These are phyloP conservation scores for Fimicolochytrium jonesii DNA, from an alignment of 192 early-diverging fungal genomes.

Conservation along the genomic window DNA sequence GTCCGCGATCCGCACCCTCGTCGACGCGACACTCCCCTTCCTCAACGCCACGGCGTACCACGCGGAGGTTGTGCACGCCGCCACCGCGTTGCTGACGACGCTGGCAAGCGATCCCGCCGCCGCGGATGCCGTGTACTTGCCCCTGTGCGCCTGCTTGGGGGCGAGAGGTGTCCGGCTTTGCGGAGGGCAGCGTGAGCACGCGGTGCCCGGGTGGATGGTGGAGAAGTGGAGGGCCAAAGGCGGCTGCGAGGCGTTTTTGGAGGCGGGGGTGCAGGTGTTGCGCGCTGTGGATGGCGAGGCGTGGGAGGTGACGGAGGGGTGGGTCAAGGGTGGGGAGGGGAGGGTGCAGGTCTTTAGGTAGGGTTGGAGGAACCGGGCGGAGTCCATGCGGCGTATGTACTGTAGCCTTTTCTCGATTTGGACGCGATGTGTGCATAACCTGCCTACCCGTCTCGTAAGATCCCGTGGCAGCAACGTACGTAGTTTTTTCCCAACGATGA, in stretches of 20 bases:
- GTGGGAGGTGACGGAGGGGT: too few relatives aligned
- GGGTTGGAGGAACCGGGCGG: too few relatives aligned
- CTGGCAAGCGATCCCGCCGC: neutral
- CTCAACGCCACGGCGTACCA: slow-evolving; percentile 4
- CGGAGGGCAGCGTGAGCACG: neutral
- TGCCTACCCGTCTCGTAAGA: too few relatives aligned
- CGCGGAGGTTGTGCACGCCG: neutral
- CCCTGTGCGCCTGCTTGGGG: neutral
- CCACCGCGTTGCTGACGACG: neutral
- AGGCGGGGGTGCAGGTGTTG: neutral
- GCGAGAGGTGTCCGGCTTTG: neutral
- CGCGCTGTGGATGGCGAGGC: neutral
- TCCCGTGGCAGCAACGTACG: too few relatives aligned
- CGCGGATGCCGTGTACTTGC: slow-evolving; percentile 5
- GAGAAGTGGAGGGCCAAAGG: neutral
- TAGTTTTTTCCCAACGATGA: too few relatives aligned
- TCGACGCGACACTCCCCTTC: slow-evolving; percentile 4
- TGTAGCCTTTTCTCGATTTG: too few relatives aligned
- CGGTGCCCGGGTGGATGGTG: neutral
- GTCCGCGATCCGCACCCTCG: neutral
- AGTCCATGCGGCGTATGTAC: too few relatives aligned
- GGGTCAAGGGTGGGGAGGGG: too few relatives aligned
- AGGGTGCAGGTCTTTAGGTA: too few relatives aligned
- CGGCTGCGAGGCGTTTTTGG: neutral
- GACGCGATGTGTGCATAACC: too few relatives aligned